phyloP scores from a whole-genome alignment of 2,329 filamentous ascomycete genomes.

The Ilyonectria sp. region DNA sequence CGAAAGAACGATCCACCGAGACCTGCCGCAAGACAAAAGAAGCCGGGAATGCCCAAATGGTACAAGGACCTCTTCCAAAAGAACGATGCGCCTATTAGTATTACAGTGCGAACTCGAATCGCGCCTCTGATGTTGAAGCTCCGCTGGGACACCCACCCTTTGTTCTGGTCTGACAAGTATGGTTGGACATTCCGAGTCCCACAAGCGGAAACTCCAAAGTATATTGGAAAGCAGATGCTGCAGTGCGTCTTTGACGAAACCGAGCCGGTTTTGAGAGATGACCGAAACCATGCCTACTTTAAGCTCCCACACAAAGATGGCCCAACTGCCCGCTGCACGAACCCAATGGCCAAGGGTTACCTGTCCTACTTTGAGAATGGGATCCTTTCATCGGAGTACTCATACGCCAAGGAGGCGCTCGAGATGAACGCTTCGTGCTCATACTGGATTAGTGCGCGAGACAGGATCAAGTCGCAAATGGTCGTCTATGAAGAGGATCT shows the following conservation, averaged over 20 bases:
- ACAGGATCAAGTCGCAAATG: constrained; percentile 95
- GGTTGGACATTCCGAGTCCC: constrained; percentile 94
- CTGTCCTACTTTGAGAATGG: constrained; percentile 92
- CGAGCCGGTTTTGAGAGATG: constrained; percentile 75
- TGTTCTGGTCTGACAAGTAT: constrained; percentile 93
- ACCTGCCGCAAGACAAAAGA: constrained; percentile 88
- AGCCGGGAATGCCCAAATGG: constrained; percentile 95
- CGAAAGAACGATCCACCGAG: constrained; percentile 86
- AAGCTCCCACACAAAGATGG: constrained; percentile 98
- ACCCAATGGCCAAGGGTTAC: constrained; percentile 93
- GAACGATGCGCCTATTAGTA: constrained; percentile 76
- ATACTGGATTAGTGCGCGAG: constrained; percentile 97
- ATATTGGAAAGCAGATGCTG: constrained; percentile 79
- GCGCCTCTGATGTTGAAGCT: constrained; percentile 88
- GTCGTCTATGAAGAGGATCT: constrained; percentile 86
- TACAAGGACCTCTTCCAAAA: constrained; percentile 91
- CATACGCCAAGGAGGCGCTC: constrained; percentile 92
- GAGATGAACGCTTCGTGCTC: constrained; percentile 99
- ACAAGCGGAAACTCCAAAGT: constrained; percentile 72
- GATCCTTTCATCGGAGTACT: constrained; percentile 86
- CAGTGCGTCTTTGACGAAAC: constrained; percentile 86
- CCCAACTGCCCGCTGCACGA: constrained; percentile 85
- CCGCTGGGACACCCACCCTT: constrained; percentile 89
- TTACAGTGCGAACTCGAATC: constrained; percentile 90
- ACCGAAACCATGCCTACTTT: constrained; percentile 80